Evolutionary conservation across 2,329 filamentous ascomycete species (phyloP).

Genomic region (Metarhizium brunneum): DNA sequence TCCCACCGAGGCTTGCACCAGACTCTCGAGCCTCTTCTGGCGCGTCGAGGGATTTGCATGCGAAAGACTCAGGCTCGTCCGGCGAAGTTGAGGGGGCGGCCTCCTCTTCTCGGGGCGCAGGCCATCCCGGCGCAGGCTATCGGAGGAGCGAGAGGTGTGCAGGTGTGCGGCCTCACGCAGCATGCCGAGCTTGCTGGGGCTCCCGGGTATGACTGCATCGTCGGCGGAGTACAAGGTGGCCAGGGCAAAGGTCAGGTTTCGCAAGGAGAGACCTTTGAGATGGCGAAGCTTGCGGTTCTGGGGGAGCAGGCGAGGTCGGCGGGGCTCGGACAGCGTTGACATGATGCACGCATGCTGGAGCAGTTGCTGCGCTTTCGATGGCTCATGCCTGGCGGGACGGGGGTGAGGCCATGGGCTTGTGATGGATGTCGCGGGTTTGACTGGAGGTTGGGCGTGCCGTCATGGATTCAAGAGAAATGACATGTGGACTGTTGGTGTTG

Average conservation of each 20-base stretch:
- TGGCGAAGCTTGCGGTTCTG: conserved; percentile 86
- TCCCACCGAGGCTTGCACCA: conserved; percentile 63
- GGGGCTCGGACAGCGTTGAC: conserved; percentile 27
- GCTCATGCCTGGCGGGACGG: background rate
- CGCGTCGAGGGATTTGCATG: conserved; percentile 38
- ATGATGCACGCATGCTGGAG: conserved; percentile 15
- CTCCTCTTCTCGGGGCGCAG: conserved; percentile 6
- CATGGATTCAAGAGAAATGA: no score
- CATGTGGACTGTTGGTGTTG: no score
- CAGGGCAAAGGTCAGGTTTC: conserved; percentile 67
- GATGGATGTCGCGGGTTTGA: no score
- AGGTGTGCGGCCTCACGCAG: conserved; percentile 38
- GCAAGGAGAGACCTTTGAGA: conserved; percentile 75
- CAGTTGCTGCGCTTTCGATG: background rate
- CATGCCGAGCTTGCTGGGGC: conserved; percentile 55
- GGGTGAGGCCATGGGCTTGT: no score
- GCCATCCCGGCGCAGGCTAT: conserved; percentile 9
- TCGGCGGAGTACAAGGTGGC: conserved; percentile 61
- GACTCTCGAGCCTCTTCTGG: conserved; percentile 68
- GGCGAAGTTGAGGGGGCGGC: conserved; percentile 23
- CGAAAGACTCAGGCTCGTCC: conserved; percentile 40
- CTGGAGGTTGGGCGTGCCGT: no score
- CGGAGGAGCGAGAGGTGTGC: conserved; percentile 42
- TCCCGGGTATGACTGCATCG: conserved; percentile 63
- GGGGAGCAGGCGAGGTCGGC: conserved; percentile 44